These are phyloP conservation scores for Gremmenia infestans DNA, from an alignment of 2,329 filamentous ascomycete species.

Conservation along the genomic window DNA sequence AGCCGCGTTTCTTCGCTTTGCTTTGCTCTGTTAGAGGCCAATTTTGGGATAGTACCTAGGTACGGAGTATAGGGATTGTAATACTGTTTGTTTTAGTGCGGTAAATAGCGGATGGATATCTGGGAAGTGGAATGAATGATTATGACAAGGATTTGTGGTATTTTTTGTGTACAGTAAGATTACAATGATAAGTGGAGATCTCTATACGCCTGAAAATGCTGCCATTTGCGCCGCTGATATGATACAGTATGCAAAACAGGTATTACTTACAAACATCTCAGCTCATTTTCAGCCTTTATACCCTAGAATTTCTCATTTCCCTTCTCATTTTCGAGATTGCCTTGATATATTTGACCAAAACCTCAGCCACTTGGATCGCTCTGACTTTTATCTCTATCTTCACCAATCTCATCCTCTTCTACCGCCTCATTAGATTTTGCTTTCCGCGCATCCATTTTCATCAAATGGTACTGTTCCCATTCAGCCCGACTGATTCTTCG, in stretches of 20 bases:
- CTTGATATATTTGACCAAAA: background rate
- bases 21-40: background rate
- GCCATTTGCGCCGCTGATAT: background rate
- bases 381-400: background rate
- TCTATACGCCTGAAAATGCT: background rate
- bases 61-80: background rate
- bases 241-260: background rate
- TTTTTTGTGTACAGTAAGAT: background rate
- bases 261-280: background rate
- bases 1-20: background rate
- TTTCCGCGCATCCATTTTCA: background rate
- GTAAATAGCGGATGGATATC: background rate
- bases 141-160: too few species aligned
- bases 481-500: slow-evolving; percentile 56
- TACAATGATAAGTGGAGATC: background rate
- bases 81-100: background rate
- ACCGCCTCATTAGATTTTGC: background rate
- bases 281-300: background rate
- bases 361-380: background rate
- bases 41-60: too few species aligned
- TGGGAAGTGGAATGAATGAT: background rate
- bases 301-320: background rate
- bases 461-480: slow-evolving; percentile 25
- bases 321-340: background rate
- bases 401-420: background rate